Evolutionary conservation across 2,329 filamentous ascomycete genomes (phyloP), one percentile per base, ranked within the genome.

Genomic region (Escovopsis weberi): DNA sequence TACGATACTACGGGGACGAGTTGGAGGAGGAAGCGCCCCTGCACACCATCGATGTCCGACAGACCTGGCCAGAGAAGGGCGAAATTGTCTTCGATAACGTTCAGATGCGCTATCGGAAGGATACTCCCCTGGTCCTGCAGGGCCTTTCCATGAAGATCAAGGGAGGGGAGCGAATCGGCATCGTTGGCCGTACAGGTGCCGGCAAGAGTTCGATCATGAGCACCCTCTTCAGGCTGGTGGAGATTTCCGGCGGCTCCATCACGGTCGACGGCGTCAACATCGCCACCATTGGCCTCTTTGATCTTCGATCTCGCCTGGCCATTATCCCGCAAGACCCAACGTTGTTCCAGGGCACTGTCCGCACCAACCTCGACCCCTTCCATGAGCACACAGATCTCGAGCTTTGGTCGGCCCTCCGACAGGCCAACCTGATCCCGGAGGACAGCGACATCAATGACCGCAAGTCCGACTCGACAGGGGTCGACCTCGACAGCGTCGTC

Each of bases 1-100:
- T 96, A 32, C 79, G 87, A 58, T 86, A 94, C 65, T 96, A 96
- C 58, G 88, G 85, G 43, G 85, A 77, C 1, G 64, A 85, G 51
- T 74, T 98, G 4, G 87, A 94, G 48, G 82, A 94, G 57, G 91
- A 96, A 60, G 85, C 89, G 0, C 85, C 88, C 0, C 69, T 88
- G 2, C 83, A 88, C 53, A 80, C 85, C 36, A 59, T 80, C 39
- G 75, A 87, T 5, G 75, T 94, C 3, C 75, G 78, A 15, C 65
- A 75, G 1, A 72, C 71, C 18, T 98, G 91, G 91, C 91, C 91
- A 0, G 80, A 93, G 54, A 77, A 77, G 51, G 91, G 89, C 26
- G 83, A 88, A 56, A 88, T 89, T 48, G 57, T 78, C 19, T 88
- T 89, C 56, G 69, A 80, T 45, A 67, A 83, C 39, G 82, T 86